Conservation (phyloP, 257 asterid genomes). For the Primulina eburnea region DNA sequence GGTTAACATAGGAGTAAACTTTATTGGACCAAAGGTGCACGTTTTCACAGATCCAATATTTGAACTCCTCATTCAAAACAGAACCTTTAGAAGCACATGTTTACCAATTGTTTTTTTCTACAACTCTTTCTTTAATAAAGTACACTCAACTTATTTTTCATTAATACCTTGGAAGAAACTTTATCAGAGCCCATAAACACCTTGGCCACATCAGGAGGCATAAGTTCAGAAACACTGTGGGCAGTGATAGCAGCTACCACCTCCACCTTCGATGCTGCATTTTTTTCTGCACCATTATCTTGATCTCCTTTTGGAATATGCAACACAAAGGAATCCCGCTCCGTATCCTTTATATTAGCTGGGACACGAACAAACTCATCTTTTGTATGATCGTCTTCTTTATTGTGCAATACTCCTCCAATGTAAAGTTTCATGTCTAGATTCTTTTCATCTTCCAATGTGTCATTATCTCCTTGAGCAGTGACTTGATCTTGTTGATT, state of each 20-base stretch:
- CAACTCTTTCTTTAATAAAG: slow-evolving; percentile 11
- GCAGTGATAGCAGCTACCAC: slow-evolving; percentile 60
- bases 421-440: slow-evolving; percentile 71
- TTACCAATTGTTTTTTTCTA: background rate
- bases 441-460: slow-evolving; percentile 49
- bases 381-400: slow-evolving; percentile 64
- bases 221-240: slow-evolving; percentile 72
- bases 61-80: background rate
- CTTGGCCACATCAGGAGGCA: slow-evolving; percentile 96
- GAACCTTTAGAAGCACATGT: slow-evolving; percentile 7
- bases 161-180: slow-evolving; percentile 69
- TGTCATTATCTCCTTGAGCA: slow-evolving; percentile 47
- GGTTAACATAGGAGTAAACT: background rate
- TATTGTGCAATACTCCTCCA: slow-evolving; percentile 85
- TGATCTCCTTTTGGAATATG: slow-evolving; percentile 60
- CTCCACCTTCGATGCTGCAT: slow-evolving; percentile 42
- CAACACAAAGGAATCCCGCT: slow-evolving; percentile 79
- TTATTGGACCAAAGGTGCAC: background rate
- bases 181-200: slow-evolving; percentile 74
- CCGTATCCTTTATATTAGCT: slow-evolving; percentile 64
- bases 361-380: slow-evolving; percentile 82
- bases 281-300: slow-evolving; percentile 54
- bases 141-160: background rate
- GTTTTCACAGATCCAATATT: background rate
- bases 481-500: slow-evolving; percentile 49